Conservation (phyloP, 148 eudicot species). For the Amaranthus cruentus region DNA sequence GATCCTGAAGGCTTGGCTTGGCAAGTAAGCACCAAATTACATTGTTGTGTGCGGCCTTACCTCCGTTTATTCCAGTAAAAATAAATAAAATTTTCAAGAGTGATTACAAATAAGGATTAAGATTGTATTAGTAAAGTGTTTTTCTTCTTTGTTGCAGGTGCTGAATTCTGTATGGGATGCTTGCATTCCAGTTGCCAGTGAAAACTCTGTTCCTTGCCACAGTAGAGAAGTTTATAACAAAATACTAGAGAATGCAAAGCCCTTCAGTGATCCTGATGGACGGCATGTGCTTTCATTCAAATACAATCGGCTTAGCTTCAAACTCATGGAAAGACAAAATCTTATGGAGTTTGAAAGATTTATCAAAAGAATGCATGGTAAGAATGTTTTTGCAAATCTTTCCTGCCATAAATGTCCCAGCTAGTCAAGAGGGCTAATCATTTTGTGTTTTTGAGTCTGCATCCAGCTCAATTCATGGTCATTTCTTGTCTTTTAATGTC, state of each 20-base stretch:
- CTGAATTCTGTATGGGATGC: conserved; percentile 94
- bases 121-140: background rate
- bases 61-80: background rate
- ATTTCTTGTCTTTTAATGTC: background rate
- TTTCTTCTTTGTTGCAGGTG: conserved; percentile 40
- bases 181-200: conserved; percentile 58
- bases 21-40: conserved; percentile 62
- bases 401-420: background rate
- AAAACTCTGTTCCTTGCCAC: conserved; percentile 73
- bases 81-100: too few relatives aligned
- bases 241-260: conserved; percentile 79
- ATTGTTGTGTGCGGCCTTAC: conserved; percentile 1
- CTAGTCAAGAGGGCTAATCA: background rate
- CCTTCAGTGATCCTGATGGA: conserved; percentile 83
- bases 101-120: background rate
- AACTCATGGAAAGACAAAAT: conserved; percentile 65
- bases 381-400: conserved; percentile 11
- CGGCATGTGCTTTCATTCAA: conserved; percentile 70
- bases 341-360: conserved; percentile 78
- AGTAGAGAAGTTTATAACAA: conserved; percentile 67
- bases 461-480: background rate
- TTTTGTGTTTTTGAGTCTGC: background rate
- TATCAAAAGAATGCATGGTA: conserved; percentile 96
- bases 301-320: conserved; percentile 62
- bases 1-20: conserved; percentile 81